Evolutionary conservation across 2,329 filamentous ascomycete species (phyloP).

Genomic region (Fusarium sp.): DNA sequence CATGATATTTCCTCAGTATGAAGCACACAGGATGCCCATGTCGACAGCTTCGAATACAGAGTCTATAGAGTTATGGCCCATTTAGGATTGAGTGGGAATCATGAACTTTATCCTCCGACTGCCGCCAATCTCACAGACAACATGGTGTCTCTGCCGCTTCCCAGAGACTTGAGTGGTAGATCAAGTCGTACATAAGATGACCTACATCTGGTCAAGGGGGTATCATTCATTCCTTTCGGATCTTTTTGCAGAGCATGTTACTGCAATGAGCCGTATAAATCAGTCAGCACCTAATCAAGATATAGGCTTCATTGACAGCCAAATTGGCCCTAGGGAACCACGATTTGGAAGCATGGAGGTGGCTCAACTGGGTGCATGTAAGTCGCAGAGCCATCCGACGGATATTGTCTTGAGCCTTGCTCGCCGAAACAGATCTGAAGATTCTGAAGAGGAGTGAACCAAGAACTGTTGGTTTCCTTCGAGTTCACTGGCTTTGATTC

Average conservation of each 20-base stretch:
- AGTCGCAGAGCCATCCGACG: neutral
- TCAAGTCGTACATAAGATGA: conserved; percentile 80
- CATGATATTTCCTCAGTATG: neutral
- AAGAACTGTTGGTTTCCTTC: neutral
- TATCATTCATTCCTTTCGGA: neutral
- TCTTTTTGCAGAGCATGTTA: neutral
- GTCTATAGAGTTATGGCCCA: neutral
- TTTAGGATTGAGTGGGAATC: neutral
- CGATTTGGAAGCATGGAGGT: neutral
- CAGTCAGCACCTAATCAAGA: neutral
- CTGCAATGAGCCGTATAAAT: neutral
- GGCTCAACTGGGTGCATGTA: neutral
- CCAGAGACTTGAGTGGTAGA: conserved; percentile 74
- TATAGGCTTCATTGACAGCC: neutral
- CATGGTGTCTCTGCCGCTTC: conserved; percentile 50
- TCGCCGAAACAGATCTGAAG: neutral
- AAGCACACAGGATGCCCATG: neutral
- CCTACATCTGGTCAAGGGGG: conserved; percentile 63
- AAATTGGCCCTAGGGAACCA: neutral
- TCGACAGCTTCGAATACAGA: no score
- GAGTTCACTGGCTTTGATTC: neutral
- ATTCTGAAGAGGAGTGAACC: no score
- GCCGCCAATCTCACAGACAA: neutral
- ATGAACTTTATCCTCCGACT: neutral
- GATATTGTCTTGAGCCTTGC: neutral